A percentile compares a stretch with the other conserved stretches of the same genome.
phyloP scores from a whole-genome alignment of 192 early-diverging fungal genomes.

The Gryganskiella cystojenkinii region DNA sequence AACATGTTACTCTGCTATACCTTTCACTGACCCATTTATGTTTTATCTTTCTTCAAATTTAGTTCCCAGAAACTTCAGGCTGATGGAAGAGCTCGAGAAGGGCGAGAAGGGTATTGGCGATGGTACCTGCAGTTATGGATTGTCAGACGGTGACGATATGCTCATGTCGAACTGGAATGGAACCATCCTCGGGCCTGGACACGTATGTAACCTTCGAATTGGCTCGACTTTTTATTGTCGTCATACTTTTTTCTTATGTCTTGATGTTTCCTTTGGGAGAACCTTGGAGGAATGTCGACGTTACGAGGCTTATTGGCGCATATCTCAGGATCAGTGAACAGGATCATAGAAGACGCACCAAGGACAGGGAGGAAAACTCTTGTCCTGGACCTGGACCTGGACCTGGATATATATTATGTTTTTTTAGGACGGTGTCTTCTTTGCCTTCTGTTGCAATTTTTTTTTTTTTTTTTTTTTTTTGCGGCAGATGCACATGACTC shows the following conservation, averaged over 20 bases:
- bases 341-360: too few relatives aligned
- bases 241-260: neutral
- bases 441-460: conserved; percentile 1
- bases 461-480: neutral
- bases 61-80: conserved; percentile 97
- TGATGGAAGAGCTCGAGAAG: conserved; percentile 97
- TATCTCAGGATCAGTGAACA: too few relatives aligned
- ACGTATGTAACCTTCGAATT: conserved; percentile 71
- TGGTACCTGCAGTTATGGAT: conserved; percentile 93
- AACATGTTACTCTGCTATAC: neutral
- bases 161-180: conserved; percentile 92
- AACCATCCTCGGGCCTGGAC: conserved; percentile 89
- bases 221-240: neutral
- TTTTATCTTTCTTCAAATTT: conserved; percentile 15
- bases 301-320: too few relatives aligned
- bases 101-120: conserved; percentile 97
- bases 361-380: too few relatives aligned
- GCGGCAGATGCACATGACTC: neutral
- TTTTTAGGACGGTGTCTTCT: too few relatives aligned
- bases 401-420: too few relatives aligned
- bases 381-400: too few relatives aligned
- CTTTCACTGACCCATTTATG: neutral
- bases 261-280: too few relatives aligned
- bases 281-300: too few relatives aligned
- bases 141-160: conserved; percentile 83